These are phyloP conservation scores for Boechera stricta DNA, from an alignment of 345 rosid genomes.

Conservation along the genomic window DNA sequence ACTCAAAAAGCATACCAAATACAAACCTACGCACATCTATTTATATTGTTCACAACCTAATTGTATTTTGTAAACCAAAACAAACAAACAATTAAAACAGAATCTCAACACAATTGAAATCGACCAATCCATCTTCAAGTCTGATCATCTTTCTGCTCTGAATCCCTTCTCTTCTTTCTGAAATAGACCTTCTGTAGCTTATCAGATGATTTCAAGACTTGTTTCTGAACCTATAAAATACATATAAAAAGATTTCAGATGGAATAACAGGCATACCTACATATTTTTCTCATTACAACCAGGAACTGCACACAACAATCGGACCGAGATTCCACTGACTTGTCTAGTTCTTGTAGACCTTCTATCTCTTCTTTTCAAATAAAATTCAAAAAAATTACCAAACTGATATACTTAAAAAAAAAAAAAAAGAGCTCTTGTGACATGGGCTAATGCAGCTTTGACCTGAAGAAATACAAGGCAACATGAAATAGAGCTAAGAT, in stretches of 20 bases:
- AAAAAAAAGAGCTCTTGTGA: background rate
- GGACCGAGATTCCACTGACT: constrained; percentile 81
- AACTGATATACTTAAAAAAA: background rate
- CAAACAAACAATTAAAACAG: too few species aligned
- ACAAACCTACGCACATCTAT: too few species aligned
- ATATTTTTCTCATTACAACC: constrained; percentile 35
- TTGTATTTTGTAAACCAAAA: too few species aligned
- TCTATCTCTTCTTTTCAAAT: constrained; percentile 66
- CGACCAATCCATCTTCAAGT: too few species aligned
- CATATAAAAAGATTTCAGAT: background rate
- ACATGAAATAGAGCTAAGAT: background rate
- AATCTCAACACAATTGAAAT: too few species aligned
- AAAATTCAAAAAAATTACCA: constrained; percentile 6
- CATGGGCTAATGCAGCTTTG: constrained; percentile 20
- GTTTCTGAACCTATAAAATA: too few species aligned
- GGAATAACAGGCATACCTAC: constrained; percentile 43
- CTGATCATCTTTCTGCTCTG: too few species aligned
- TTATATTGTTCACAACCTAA: too few species aligned
- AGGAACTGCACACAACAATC: constrained; percentile 12
- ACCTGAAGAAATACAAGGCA: constrained; percentile 11
- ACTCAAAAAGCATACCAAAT: too few species aligned
- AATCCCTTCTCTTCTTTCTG: too few species aligned
- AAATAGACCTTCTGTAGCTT: too few species aligned
- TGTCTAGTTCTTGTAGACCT: constrained; percentile 66
- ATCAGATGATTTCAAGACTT: too few species aligned